phyloP scores from a whole-genome alignment of 345 rosid genomes.

The Noccaea bulbosa region DNA sequence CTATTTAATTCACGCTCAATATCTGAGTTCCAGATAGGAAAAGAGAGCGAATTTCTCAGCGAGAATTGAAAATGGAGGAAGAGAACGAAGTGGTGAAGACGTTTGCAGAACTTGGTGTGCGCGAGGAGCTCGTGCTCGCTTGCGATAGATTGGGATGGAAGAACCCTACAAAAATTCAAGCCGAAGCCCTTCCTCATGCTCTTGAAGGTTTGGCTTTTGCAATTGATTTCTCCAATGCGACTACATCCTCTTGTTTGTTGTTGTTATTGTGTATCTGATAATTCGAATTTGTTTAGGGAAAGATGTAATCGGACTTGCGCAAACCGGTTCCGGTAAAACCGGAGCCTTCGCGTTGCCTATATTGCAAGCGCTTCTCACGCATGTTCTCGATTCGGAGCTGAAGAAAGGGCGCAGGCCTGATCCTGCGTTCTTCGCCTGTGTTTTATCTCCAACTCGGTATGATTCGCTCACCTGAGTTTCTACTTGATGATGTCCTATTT shows the following conservation, averaged over 20 bases:
- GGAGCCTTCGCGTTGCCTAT: slow-evolving; percentile 98
- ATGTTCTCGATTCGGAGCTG: slow-evolving; percentile 47
- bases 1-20: neutral
- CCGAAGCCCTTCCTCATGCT: slow-evolving; percentile 83
- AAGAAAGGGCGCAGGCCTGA: slow-evolving; percentile 58
- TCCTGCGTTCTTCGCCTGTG: slow-evolving; percentile 85
- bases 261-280: no score
- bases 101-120: slow-evolving; percentile 71
- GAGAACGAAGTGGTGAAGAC: slow-evolving; percentile 65
- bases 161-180: slow-evolving; percentile 78
- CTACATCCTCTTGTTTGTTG: no score
- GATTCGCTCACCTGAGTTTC: neutral
- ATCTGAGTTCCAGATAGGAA: neutral
- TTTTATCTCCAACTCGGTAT: slow-evolving; percentile 92
- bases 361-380: slow-evolving; percentile 71
- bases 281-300: slow-evolving; percentile 52
- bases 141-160: slow-evolving; percentile 80
- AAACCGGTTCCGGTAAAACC: slow-evolving; percentile 94
- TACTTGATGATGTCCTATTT: neutral
- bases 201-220: slow-evolving; percentile 55
- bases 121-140: slow-evolving; percentile 71
- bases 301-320: slow-evolving; percentile 92
- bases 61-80: slow-evolving; percentile 46
- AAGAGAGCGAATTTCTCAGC: neutral
- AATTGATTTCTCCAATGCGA: neutral